A percentile compares a stretch with the other conserved stretches of the same genome.
Conservation (phyloP, 2,329 filamentous ascomycete species). For the Aspergillus floridensis region DNA sequence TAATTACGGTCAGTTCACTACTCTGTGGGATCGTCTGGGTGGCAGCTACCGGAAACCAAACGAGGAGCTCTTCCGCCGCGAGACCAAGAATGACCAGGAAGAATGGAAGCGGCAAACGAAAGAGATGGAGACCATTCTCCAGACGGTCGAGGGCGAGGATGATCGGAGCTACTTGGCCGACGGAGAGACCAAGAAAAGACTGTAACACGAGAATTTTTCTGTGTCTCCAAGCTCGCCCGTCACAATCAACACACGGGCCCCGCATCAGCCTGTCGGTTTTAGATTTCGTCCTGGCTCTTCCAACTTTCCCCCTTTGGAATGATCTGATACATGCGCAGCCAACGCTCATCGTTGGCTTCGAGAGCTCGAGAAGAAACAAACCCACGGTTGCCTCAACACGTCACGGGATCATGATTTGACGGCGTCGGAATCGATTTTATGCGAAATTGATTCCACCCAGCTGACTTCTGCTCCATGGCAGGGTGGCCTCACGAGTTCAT, state of each 20-base stretch:
- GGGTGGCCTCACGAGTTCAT: slow-evolving; percentile 18
- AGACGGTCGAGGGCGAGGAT: slow-evolving; percentile 65
- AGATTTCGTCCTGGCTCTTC: not conserved
- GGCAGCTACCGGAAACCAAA: slow-evolving; percentile 86
- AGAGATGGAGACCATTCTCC: slow-evolving; percentile 73
- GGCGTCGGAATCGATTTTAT: not conserved
- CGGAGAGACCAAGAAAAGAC: slow-evolving; percentile 36
- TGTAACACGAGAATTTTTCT: slow-evolving; percentile 22
- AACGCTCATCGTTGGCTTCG: not conserved
- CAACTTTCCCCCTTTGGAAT: too few relatives aligned
- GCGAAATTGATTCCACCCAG: not conserved
- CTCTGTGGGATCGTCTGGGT: slow-evolving; percentile 83
- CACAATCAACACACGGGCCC: not conserved
- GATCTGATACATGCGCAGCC: too few relatives aligned
- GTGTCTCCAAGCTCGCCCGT: not conserved
- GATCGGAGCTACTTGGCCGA: slow-evolving; percentile 44
- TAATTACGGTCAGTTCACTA: slow-evolving; percentile 95
- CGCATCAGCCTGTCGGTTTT: too few relatives aligned
- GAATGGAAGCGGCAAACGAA: slow-evolving; percentile 76
- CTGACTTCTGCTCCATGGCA: not conserved
- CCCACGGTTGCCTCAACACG: not conserved
- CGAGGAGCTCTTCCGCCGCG: slow-evolving; percentile 76
- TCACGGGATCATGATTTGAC: not conserved
- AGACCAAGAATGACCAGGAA: slow-evolving; percentile 77
- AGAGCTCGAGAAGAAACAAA: not conserved